Conservation (phyloP, 2,329 filamentous ascomycete species). For the Pseudodiploospora longispora region DNA sequence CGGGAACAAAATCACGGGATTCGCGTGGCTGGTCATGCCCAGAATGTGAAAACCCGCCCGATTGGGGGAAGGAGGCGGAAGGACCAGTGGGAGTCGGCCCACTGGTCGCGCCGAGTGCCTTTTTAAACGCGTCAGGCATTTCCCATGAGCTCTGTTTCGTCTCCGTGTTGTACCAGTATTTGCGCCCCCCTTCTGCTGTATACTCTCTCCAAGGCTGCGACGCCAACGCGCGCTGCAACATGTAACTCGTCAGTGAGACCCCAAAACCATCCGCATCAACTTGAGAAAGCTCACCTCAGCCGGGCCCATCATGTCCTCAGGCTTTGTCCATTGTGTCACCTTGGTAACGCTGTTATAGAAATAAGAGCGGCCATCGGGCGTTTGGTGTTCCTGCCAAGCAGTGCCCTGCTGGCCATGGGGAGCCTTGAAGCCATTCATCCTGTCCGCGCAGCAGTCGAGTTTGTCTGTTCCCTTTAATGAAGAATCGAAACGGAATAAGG, state of each 20-base stretch:
- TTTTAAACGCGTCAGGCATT: conserved; percentile 77
- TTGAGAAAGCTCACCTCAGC: conserved; percentile 54
- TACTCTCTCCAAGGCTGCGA: conserved; percentile 92
- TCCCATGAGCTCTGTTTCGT: conserved; percentile 92
- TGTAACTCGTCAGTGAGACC: not conserved
- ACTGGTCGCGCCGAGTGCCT: conserved; percentile 55
- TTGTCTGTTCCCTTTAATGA: too few species aligned
- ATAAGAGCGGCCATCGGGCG: conserved; percentile 75
- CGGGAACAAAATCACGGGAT: conserved; percentile 33
- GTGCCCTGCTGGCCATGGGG: conserved; percentile 42
- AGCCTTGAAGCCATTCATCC: conserved; percentile 52
- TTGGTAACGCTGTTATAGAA: conserved; percentile 87
- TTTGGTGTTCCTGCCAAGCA: conserved; percentile 74
- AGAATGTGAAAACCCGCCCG: conserved; percentile 29
- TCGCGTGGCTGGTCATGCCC: conserved; percentile 31
- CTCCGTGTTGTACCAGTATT: conserved; percentile 94
- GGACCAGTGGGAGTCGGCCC: conserved; percentile 34
- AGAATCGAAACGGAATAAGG: too few species aligned
- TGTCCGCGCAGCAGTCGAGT: conserved; percentile 4
- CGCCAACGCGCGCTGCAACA: conserved; percentile 61
- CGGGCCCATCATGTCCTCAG: conserved; percentile 75
- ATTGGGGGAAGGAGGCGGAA: conserved; percentile 34
- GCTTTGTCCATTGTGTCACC: conserved; percentile 89
- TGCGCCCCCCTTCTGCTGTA: conserved; percentile 73
- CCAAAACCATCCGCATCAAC: too few species aligned